Evolutionary conservation across 129 eudicot species (phyloP), one percentile per base, ranked within the genome.

Genomic region (Escallonia herrerae): DNA sequence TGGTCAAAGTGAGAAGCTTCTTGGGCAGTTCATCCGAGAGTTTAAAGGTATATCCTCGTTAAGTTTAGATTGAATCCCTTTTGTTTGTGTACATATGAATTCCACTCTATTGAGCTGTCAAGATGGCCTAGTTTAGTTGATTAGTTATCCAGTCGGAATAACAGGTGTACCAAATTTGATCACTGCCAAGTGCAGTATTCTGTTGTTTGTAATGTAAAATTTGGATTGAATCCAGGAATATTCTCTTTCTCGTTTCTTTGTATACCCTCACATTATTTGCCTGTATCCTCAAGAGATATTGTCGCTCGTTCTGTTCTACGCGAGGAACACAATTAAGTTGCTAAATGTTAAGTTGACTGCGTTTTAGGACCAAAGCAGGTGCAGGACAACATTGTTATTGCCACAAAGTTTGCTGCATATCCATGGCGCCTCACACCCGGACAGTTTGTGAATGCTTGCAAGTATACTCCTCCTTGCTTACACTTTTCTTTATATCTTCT

Each of bases 351-450:
- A 8, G 45, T 64, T 76, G 46, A 68, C 56, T 61, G 46, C 56
- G 37, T 83, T 50, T 65, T 66, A 91, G 96, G 95, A 56, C 44
- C 58, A 10, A 70, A 76, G 71, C 70, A 81, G 74, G 70, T 64
- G 40, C 59, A 62, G 53, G 68, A 86, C 56, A 71, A 89, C 62
- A 66, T 89, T 63, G 93, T 93, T 6, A 86, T 93, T 64, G 99
- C 99, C 45, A 83, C 99, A 11, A 93, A 93, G 80, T 89, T 93
- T 74, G 96, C 99, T 72, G 99, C 95, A 3, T 89, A 93, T 67
- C 99, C 99, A 9, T 93, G 99, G 99, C 99, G 99, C 79, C 76
- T 93, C 38, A 93, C 99, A 4, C 90, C 99, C 59, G 83, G 83
- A 67, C 99, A 93, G 49, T 93, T 89, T 58, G 99, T 93, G 48